phyloP scores from a whole-genome alignment of 306 rosid genomes.

The Ochetophila trinervis region DNA sequence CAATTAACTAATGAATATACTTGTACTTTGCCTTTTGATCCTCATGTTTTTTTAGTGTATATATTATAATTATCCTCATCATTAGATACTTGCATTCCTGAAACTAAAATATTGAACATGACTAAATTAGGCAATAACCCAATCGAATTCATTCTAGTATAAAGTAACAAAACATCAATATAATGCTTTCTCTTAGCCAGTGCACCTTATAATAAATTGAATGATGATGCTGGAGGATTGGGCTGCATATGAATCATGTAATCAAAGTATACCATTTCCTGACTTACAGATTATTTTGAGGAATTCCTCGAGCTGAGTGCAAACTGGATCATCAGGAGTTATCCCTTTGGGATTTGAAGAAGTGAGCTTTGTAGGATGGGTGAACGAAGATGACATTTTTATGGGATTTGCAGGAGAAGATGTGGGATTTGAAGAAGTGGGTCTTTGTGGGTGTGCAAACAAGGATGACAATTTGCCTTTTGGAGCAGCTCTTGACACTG shows the following conservation, averaged over 20 bases:
- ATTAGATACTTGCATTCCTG: neutral
- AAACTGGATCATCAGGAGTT: constrained; percentile 8
- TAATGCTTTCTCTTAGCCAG: constrained; percentile 39
- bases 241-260: constrained; percentile 37
- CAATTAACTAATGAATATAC: too few relatives aligned
- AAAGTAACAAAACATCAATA: constrained; percentile 29
- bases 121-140: constrained; percentile 19
- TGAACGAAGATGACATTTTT: constrained; percentile 5
- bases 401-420: constrained; percentile 4
- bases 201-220: constrained; percentile 34
- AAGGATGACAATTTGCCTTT: constrained; percentile 22
- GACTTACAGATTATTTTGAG: constrained; percentile 26
- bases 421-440: constrained; percentile 9
- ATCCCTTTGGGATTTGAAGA: constrained; percentile 8
- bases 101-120: constrained; percentile 30
- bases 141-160: constrained; percentile 11
- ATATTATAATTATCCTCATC: neutral
- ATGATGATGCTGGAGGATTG: constrained; percentile 30
- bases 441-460: constrained; percentile 8
- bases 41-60: too few relatives aligned
- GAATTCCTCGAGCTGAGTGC: constrained; percentile 18
- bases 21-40: too few relatives aligned
- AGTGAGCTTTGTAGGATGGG: neutral
- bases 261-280: constrained; percentile 22
- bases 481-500: too few relatives aligned